Percentiles rank a stretch among this genome's conserved stretches.
phyloP scores from a whole-genome alignment of 2,329 filamentous ascomycete genomes.

The Acephala macrosclerotiorum region DNA sequence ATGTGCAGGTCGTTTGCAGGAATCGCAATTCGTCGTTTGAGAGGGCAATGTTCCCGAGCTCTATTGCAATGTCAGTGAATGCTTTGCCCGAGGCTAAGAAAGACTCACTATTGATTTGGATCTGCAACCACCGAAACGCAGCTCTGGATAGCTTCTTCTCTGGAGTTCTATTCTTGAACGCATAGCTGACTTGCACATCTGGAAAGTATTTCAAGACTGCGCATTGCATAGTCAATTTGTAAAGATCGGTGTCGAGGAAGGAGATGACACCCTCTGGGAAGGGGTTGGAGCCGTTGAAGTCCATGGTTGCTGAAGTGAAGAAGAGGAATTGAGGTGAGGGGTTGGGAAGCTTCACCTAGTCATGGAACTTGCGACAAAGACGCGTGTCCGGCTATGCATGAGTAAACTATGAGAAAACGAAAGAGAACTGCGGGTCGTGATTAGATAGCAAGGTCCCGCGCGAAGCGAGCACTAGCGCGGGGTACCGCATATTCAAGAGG shows the following conservation, averaged over 20 bases:
- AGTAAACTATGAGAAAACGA: constrained; percentile 8
- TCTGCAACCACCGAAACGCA: constrained; percentile 84
- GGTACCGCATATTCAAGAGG: not conserved
- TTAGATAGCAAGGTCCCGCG: not conserved
- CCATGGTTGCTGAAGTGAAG: constrained; percentile 52
- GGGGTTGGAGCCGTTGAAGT: constrained; percentile 70
- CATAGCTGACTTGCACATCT: constrained; percentile 82
- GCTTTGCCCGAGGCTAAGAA: constrained; percentile 2
- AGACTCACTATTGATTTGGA: constrained; percentile 78
- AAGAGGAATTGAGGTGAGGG: not conserved
- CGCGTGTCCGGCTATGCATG: constrained; percentile 7
- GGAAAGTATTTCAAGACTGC: constrained; percentile 93
- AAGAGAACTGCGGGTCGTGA: constrained; percentile 7
- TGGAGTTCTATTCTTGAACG: constrained; percentile 94
- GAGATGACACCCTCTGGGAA: constrained; percentile 81
- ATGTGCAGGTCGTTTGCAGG: constrained; percentile 79
- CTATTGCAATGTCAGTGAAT: constrained; percentile 53
- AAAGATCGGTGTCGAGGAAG: constrained; percentile 83
- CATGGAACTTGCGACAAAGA: constrained; percentile 7
- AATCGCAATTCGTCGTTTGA: constrained; percentile 82
- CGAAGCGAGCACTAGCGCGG: not conserved
- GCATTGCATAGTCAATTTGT: constrained; percentile 98
- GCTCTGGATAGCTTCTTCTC: constrained; percentile 87
- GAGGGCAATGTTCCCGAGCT: constrained; percentile 82
- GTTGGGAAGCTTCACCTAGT: not conserved